Evolutionary conservation across 257 asterid genomes (phyloP).

Genomic region (Sherardia arvensis): DNA sequence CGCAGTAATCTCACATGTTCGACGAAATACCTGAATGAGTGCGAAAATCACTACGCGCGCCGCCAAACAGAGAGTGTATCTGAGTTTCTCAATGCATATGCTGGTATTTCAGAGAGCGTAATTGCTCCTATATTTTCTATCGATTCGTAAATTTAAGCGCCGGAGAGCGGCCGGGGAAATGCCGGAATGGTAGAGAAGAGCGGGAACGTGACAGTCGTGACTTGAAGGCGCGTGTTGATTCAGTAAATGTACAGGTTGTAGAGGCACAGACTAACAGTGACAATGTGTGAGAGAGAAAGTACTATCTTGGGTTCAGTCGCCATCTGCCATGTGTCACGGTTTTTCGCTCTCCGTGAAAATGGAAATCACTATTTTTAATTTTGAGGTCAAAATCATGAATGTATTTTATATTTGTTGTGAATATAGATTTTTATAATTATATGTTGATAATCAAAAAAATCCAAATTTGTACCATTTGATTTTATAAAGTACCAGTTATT

Average conservation of each 20-base stretch:
- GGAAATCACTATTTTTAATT: no score
- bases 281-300: not conserved
- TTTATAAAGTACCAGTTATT: no score
- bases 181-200: not conserved
- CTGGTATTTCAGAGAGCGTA: not conserved
- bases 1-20: not conserved
- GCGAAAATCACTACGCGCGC: not conserved
- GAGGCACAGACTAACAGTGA: not conserved
- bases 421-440: no score
- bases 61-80: not conserved
- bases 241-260: not conserved
- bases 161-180: not conserved
- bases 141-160: not conserved
- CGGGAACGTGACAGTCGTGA: not conserved
- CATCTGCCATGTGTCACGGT: not conserved
- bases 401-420: no score
- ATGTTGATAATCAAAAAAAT: no score
- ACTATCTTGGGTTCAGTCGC: not conserved
- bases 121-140: not conserved
- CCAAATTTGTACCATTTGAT: no score
- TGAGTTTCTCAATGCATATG: no score
- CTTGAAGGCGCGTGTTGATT: not conserved
- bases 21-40: not conserved
- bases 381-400: no score
- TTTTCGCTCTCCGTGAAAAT: no score